A percentile compares a stretch with the other conserved stretches of the same genome.
phyloP scores from a whole-genome alignment of 2,329 filamentous ascomycete species.

The Didymella lethalis region DNA sequence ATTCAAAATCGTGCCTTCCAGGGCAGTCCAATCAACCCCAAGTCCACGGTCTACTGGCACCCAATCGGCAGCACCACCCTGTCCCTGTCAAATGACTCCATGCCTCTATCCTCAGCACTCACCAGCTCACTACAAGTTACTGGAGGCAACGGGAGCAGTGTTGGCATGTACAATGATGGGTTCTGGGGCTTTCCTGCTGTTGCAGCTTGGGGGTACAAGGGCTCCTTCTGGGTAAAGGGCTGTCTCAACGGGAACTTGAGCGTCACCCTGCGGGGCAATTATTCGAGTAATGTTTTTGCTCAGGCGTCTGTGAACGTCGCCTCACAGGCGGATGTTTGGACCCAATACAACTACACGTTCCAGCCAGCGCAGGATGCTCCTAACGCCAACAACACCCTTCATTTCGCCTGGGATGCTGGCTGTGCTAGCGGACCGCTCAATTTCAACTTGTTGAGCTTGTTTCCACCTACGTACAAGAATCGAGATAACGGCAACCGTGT shows the following conservation, averaged over 20 bases:
- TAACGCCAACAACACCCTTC: background rate
- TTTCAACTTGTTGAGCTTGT: background rate
- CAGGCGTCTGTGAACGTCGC: background rate
- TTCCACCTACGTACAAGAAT: background rate
- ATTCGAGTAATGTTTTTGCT: background rate
- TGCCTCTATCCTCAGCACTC: conserved; percentile 3
- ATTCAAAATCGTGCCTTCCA: background rate
- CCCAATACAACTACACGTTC: background rate
- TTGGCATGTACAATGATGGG: conserved; percentile 4
- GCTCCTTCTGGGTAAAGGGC: background rate
- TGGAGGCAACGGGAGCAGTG: background rate
- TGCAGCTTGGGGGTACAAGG: conserved; percentile 4
- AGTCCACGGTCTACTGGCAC: background rate
- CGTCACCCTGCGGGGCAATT: background rate
- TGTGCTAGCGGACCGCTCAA: background rate
- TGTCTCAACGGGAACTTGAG: background rate
- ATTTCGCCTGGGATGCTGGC: background rate
- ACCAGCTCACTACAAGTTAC: conserved; percentile 1
- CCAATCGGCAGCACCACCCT: conserved; percentile 3
- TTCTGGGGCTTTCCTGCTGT: conserved; percentile 4
- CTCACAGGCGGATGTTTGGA: background rate
- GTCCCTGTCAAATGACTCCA: conserved; percentile 1
- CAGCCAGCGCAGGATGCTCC: background rate
- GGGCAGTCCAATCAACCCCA: background rate
- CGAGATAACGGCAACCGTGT: conserved; percentile 2